Evolutionary conservation across 768 basidiomycete species (phyloP), one percentile per base, ranked within the genome.

Genomic region (Sutorius australiensis): DNA sequence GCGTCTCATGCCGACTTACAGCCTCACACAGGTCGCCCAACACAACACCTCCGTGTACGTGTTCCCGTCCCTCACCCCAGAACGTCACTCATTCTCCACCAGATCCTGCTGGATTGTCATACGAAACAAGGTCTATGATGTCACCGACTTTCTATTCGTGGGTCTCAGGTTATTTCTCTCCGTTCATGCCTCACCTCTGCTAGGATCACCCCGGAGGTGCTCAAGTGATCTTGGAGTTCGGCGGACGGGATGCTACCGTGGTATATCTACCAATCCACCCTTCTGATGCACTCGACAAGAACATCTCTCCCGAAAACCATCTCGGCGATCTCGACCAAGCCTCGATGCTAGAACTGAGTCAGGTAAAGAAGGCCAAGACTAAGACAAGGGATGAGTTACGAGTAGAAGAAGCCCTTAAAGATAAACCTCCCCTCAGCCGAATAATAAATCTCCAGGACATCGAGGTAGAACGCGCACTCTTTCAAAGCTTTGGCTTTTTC

Each of bases 21-120:
- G 73, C 36, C 77, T 87, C 41, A 66, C 79, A 27, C 78, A 89
- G 64, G 77, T 89, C 19, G 76, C 82, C 27, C 64, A 78, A 46
- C 86, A 89, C 67, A 82, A 79, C 60, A 75, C 77, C 16, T 38
- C 69, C 17, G 63, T 71, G 87, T 86, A 53, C 37, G 74, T 67
- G 19, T 24, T 28, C 17, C 55, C 46, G 12, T 19, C 53, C 42
- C 7, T 12, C 32, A 7, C 32, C n/a, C n/a, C 50, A 11, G 8
- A 17, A 46, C 44, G 54, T 60, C 43, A 57, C 43, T 59, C 44
- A 30, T 37, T 38, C n/a, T 37, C 41, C 37, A 6, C 17, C 54
- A 87, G 86, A 36, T 87, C 86, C 16, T 91, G 89, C 64, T 93
- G 91, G 91, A 83, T 93, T 59, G 83, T 92, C 63, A 87, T 93